These are phyloP conservation scores for Aspergillus ibericus DNA, from an alignment of 2,329 filamentous ascomycete genomes.

Conservation along the genomic window DNA sequence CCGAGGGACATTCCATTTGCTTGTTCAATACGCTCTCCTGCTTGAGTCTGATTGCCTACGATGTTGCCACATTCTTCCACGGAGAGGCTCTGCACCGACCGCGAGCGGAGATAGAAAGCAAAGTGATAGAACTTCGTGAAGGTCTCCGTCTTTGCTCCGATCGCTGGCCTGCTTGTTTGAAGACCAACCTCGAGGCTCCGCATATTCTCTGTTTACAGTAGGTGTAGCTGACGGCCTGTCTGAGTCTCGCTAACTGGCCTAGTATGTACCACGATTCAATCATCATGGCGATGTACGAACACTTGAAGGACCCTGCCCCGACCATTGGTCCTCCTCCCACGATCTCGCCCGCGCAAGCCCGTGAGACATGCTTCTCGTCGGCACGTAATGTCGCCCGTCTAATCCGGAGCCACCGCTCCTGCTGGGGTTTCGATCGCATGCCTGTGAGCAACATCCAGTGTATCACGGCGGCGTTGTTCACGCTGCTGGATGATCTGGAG, in stretches of 20 bases:
- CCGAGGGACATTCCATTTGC: conserved; percentile 19
- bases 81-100: conserved; percentile 9
- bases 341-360: conserved; percentile 11
- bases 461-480: conserved; percentile 30
- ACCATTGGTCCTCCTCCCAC: conserved; percentile 5
- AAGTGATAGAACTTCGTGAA: conserved; percentile 16
- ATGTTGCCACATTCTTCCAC: conserved; percentile 19
- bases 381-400: conserved; percentile 28
- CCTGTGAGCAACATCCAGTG: conserved; percentile 32
- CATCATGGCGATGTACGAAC: conserved; percentile 34
- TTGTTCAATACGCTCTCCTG: conserved; percentile 22
- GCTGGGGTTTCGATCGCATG: conserved; percentile 35
- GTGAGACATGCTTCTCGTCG: conserved; percentile 24
- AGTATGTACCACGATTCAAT: conserved; percentile 43
- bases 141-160: conserved; percentile 20
- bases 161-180: conserved; percentile 14
- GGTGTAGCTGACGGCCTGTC: not conserved
- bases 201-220: conserved; percentile 28
- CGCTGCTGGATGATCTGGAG: conserved; percentile 26
- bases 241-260: not conserved
- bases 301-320: conserved; percentile 11
- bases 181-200: conserved; percentile 15
- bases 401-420: conserved; percentile 25
- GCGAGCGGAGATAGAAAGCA: conserved; percentile 12
- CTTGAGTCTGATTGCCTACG: conserved; percentile 23